Evolutionary conservation across 306 rosid genomes (phyloP), one percentile per base, ranked within the genome.

Genomic region (Crotalaria pallida): DNA sequence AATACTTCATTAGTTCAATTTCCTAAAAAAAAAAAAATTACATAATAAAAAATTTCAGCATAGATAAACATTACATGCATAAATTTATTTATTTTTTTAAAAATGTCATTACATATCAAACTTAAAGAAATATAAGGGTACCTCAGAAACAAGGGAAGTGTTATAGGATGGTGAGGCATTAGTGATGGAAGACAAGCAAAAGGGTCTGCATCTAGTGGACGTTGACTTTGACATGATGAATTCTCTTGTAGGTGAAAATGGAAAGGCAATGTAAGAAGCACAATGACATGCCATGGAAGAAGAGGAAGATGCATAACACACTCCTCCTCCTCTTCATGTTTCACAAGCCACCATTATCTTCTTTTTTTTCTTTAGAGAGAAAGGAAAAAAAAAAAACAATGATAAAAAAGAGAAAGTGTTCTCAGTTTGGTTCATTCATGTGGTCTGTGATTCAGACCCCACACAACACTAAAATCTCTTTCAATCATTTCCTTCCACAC

Each of bases 211-310:
- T 80, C 78, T 84, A 11, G 18, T 62, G 13, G 85, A 71, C 3
- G 78, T 72, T 11, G 79, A 59, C 58, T 78, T 74, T 21, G 76
- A 49, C 66, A 67, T 58, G 24, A 34, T 38, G 58, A 77, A 58
- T 6, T 68, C 58, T 73, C 56, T 83, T 11, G 73, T 66, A 38
- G 85, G 84, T 21, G 87, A 92, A 50, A 81, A 84, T 34, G 86
- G 68, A 60, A 87, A 77, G 69, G 88, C 72, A 71, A 60, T 82
- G 80, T 67, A 81, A 83, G 83, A 81, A 83, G 83, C 84, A 50
- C 72, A 88, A 80, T 88, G 85, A 74, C 77, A 72, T 80, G 98
- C 98, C 98, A 93, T 93, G 84, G 89, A 82, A 86, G 90, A 82
- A 27, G 41, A 36, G 11, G 41, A 36, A 36, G 41, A 36, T 58